These are phyloP conservation scores for Tolypocladium sp. DNA, from an alignment of 2,329 filamentous ascomycete species.

Conservation along the genomic window DNA sequence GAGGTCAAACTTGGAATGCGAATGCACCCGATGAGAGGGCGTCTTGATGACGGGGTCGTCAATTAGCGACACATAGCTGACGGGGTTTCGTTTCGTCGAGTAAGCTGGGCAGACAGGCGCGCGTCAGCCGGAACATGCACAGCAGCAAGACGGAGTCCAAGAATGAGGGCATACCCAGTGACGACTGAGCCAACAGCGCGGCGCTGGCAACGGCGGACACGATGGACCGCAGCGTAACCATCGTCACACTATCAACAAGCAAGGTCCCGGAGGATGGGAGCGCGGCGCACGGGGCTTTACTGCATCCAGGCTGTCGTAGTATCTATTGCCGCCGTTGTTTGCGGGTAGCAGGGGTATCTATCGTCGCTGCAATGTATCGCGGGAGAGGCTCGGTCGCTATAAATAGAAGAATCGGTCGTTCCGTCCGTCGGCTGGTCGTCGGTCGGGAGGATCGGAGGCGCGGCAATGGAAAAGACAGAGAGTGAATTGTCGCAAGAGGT, in stretches of 20 bases:
- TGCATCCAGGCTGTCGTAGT: constrained; percentile 1
- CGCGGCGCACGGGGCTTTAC: not conserved
- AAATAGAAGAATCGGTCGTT: not conserved
- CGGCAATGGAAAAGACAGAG: not conserved
- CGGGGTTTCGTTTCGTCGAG: constrained; percentile 66
- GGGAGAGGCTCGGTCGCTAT: not conserved
- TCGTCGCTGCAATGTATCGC: not conserved
- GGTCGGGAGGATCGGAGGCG: not conserved
- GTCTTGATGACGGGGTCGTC: constrained; percentile 71
- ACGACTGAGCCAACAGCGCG: constrained; percentile 11
- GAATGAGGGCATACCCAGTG: constrained; percentile 10
- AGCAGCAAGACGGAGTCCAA: constrained; percentile 3
- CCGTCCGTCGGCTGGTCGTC: not conserved
- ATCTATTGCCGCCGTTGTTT: not conserved
- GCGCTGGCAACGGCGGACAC: constrained; percentile 13
- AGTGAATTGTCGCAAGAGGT: not conserved
- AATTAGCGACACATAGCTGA: constrained; percentile 64
- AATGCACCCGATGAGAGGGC: constrained; percentile 67
- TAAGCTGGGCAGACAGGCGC: constrained; percentile 39
- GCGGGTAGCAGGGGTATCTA: no score
- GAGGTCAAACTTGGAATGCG: constrained; percentile 76
- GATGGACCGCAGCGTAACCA: constrained; percentile 15
- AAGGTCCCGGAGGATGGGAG: constrained; percentile 3
- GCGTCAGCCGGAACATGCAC: constrained; percentile 10
- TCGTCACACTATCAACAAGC: constrained; percentile 6